Conservation (phyloP, 139 green algal species). For the Bryopsis sp. region DNA sequence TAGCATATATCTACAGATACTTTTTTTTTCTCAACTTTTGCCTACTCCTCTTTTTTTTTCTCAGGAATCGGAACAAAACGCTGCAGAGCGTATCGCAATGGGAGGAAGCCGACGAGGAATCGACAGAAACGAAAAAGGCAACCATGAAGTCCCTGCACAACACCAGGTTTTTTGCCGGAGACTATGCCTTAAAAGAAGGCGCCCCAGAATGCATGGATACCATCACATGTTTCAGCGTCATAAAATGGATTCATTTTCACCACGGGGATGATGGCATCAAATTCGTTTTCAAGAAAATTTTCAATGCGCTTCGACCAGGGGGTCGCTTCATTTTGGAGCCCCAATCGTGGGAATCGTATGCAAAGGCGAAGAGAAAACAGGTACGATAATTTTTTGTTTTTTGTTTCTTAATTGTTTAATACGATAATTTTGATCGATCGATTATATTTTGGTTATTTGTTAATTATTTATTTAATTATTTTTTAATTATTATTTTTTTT, state of each 20-base stretch:
- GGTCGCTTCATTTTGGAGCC: constrained; percentile 13
- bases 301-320: neutral
- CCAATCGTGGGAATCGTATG: neutral
- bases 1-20: no score
- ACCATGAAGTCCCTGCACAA: neutral
- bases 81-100: neutral
- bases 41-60: neutral
- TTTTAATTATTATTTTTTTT: no score
- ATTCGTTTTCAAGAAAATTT: neutral
- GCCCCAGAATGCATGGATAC: neutral
- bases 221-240: constrained; percentile 7
- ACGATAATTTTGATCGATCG: no score
- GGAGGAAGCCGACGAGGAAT: no score
- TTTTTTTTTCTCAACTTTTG: no score
- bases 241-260: constrained; percentile 18
- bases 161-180: neutral
- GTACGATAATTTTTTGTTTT: no score
- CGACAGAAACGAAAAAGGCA: neutral
- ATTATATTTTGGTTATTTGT: no score
- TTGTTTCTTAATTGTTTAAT: no score
- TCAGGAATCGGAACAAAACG: neutral
- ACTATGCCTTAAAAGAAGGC: neutral
- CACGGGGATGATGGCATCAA: constrained; percentile 7
- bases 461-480: no score
- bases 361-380: constrained; percentile 4